A percentile compares a stretch with the other conserved stretches of the same genome.
Evolutionary conservation across 768 basidiomycete species (phyloP).

Genomic region (Auricularia heimuer): DNA sequence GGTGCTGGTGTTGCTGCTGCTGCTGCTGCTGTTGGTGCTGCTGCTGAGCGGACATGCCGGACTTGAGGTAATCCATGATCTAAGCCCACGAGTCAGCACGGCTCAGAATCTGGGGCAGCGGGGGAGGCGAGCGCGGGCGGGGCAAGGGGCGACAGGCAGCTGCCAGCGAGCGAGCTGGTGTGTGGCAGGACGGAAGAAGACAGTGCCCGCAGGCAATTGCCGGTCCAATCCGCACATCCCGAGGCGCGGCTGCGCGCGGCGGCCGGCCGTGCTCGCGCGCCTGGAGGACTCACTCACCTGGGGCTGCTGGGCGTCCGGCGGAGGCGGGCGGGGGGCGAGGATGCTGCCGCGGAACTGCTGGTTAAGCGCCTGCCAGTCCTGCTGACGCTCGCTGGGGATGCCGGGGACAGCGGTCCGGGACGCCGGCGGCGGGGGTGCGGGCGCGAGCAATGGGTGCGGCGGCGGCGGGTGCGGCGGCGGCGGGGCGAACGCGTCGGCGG

Average conservation of each 20-base stretch:
- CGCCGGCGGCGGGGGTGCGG: neutral
- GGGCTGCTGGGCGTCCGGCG: neutral
- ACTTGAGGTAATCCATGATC: neutral
- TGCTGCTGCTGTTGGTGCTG: neutral
- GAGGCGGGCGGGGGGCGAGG: neutral
- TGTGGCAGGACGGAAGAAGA: neutral
- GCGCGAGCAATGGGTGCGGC: neutral
- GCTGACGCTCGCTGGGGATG: neutral
- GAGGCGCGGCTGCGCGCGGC: neutral
- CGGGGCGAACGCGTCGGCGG: neutral
- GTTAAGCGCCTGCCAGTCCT: neutral
- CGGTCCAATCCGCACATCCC: neutral
- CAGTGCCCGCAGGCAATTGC: neutral
- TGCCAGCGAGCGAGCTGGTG: neutral
- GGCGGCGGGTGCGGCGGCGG: neutral
- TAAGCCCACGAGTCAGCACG: neutral
- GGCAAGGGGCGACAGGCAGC: neutral
- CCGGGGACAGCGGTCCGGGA: neutral
- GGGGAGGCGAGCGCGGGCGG: neutral
- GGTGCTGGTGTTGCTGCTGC: neutral
- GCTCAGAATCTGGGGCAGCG: neutral
- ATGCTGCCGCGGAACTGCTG: neutral
- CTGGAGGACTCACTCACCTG: neutral
- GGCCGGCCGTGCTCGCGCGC: no score
- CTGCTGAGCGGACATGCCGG: neutral